A percentile compares a stretch with the other conserved stretches of the same genome.
Evolutionary conservation across 371 early-diverging fungal species (phyloP).

Genomic region (Lichtheimia ornata): DNA sequence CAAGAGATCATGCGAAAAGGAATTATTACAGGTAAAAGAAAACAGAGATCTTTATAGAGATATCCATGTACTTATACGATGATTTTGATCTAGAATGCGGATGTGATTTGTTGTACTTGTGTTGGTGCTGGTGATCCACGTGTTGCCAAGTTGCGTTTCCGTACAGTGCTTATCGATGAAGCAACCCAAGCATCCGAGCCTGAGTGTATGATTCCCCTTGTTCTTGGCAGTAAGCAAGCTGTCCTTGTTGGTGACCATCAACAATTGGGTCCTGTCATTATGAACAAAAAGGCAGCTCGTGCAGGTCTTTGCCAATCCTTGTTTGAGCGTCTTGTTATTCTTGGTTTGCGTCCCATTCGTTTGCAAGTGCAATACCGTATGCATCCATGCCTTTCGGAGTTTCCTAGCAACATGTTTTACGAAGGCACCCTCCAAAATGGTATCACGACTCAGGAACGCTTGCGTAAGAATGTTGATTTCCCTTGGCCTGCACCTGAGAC

Average conservation of each 20-base stretch:
- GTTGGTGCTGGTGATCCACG: conserved; percentile 98
- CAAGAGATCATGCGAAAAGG: conserved; percentile 82
- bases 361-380: conserved; percentile 98
- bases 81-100: conserved; percentile 69
- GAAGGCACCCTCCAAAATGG: conserved; percentile 97
- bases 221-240: conserved; percentile 92
- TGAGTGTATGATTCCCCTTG: conserved; percentile 96
- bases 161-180: conserved; percentile 97
- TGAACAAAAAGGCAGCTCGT: conserved; percentile 95
- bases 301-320: conserved; percentile 95
- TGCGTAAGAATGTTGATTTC: conserved; percentile 86
- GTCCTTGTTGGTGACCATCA: conserved; percentile 99
- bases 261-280: conserved; percentile 97
- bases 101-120: conserved; percentile 98
- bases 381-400: conserved; percentile 97
- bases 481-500: conserved; percentile 93
- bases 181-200: conserved; percentile 98
- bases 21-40: conserved; percentile 71
- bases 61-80: background rate
- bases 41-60: background rate
- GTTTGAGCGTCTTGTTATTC: conserved; percentile 94
- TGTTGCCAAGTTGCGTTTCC: conserved; percentile 83
- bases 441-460: conserved; percentile 88
- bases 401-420: conserved; percentile 99
- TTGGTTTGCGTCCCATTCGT: conserved; percentile 92